These are phyloP conservation scores for Pelagomonas calceolata DNA, from an alignment of 108 stramenopile species.

Conservation along the genomic window DNA sequence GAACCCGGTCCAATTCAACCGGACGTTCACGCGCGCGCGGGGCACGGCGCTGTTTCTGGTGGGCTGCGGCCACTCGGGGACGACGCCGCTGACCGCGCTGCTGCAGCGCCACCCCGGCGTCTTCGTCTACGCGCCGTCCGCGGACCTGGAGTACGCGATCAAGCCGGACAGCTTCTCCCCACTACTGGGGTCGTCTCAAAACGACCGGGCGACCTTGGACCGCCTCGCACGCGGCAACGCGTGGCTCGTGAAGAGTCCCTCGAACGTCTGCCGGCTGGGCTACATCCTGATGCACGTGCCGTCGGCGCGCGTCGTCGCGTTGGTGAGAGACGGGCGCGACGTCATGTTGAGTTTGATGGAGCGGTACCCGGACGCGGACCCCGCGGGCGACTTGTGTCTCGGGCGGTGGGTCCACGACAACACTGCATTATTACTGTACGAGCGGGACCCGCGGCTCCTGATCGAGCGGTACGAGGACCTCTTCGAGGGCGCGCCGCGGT, in stretches of 20 bases:
- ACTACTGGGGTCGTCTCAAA: not conserved
- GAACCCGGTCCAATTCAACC: no score
- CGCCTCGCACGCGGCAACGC: not conserved
- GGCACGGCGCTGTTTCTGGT: not conserved
- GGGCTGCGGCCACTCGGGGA: not conserved
- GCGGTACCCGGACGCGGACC: not conserved
- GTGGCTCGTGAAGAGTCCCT: not conserved
- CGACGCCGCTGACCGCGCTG: not conserved
- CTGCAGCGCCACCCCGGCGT: not conserved
- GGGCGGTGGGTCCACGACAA: not conserved
- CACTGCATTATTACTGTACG: not conserved
- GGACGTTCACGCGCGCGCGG: no score
- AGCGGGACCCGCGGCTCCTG: not conserved
- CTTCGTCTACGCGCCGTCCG: not conserved
- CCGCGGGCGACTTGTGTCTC: not conserved
- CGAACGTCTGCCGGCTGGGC: not conserved
- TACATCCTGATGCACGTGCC: not conserved
- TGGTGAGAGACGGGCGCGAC: not conserved
- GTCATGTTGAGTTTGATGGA: not conserved
- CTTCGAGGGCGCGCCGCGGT: not conserved
- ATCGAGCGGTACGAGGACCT: not conserved
- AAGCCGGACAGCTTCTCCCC: not conserved
- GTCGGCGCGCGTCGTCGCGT: not conserved
- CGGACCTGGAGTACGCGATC: not conserved
- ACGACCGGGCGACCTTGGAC: not conserved